phyloP scores from a whole-genome alignment of 2,329 filamentous ascomycete species.

The Trichophaea hybrida region DNA sequence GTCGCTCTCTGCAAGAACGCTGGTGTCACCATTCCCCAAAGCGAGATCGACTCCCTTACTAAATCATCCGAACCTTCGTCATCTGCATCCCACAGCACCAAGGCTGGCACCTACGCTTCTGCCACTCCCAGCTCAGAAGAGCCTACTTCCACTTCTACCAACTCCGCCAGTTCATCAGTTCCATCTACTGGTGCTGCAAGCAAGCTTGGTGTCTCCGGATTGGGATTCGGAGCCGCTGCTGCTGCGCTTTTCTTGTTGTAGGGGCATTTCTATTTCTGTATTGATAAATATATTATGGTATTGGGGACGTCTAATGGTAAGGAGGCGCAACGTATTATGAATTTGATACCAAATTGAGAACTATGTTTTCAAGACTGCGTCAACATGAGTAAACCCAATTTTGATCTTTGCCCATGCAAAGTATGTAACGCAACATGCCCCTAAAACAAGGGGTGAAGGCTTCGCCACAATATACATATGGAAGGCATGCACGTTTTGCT shows the following conservation, averaged over 20 bases:
- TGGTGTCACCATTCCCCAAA: conserved; percentile 27
- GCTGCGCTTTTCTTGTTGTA: conserved; percentile 16
- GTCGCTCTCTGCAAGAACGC: conserved; percentile 13
- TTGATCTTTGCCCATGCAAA: too few species aligned
- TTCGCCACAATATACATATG: too few species aligned
- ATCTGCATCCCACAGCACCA: conserved; percentile 21
- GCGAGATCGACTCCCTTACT: conserved; percentile 11
- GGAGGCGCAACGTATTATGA: too few species aligned
- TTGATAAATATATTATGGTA: too few species aligned
- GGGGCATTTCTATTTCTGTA: background rate
- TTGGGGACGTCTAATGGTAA: too few species aligned
- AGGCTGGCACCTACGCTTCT: conserved; percentile 6
- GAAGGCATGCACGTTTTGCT: too few species aligned
- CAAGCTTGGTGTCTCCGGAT: conserved; percentile 5
- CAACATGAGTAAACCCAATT: too few species aligned
- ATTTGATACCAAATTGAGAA: too few species aligned
- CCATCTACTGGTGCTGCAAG: conserved; percentile 8
- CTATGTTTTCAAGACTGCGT: too few species aligned
- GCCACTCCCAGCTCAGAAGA: background rate
- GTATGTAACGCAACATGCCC: too few species aligned
- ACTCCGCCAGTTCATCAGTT: background rate
- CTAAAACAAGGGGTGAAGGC: too few species aligned
- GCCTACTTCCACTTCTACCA: background rate
- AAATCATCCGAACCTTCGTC: conserved; percentile 1
- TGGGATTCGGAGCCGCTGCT: conserved; percentile 9